Evolutionary conservation across 495 filamentous ascomycete species (phyloP).

Genomic region (Bathelium albidoporum): DNA sequence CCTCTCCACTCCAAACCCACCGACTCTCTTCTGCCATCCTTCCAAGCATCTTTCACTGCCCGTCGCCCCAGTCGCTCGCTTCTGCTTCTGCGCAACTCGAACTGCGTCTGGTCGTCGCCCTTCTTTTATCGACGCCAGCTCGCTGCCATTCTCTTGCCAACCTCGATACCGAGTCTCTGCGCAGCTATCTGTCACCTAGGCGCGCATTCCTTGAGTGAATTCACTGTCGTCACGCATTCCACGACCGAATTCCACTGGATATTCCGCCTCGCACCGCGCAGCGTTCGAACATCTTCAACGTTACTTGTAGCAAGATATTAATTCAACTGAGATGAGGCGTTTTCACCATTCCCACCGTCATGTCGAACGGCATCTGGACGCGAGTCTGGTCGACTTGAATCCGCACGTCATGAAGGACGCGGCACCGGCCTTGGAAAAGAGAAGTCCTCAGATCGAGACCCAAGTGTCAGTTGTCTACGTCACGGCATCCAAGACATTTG

Average conservation of each 20-base stretch:
- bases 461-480: constrained; percentile 15
- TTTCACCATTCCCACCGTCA: neutral
- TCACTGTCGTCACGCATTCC: neutral
- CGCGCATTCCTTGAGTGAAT: constrained; percentile 1
- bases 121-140: constrained; percentile 2
- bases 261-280: neutral
- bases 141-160: neutral
- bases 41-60: neutral
- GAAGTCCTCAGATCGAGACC: neutral
- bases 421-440: neutral
- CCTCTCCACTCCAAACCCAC: neutral
- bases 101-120: neutral
- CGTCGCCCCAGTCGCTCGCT: neutral
- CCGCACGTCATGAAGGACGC: neutral
- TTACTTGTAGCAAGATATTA: neutral
- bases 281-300: neutral
- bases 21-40: neutral
- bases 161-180: neutral
- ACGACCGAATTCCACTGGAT: neutral
- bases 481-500: constrained; percentile 15
- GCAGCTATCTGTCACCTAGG: neutral
- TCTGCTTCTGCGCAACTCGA: neutral
- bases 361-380: neutral
- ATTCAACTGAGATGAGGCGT: neutral
- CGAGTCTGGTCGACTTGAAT: neutral